A percentile compares a stretch with the other conserved stretches of the same genome.
These are phyloP conservation scores for Pyrenula massariospora DNA, from an alignment of 495 filamentous ascomycete genomes.

Conservation along the genomic window DNA sequence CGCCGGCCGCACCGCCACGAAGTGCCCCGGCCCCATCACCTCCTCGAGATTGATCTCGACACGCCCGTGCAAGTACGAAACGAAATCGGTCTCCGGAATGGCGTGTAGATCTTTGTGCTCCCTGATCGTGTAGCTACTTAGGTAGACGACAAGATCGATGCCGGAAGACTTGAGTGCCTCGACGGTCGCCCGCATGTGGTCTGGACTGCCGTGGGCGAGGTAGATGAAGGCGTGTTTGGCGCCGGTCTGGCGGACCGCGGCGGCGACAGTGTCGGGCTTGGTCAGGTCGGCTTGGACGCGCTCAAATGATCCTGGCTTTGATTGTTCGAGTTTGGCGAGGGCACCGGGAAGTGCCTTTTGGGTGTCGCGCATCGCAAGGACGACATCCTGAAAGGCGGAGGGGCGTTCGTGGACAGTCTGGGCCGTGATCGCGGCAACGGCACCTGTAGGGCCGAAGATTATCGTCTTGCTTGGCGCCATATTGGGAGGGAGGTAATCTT, in stretches of 20 bases:
- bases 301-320: conserved; percentile 7
- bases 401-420: not conserved
- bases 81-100: conserved; percentile 1
- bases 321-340: conserved; percentile 1
- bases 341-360: not conserved
- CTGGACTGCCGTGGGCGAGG: conserved; percentile 7
- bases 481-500: not conserved
- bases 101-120: not conserved
- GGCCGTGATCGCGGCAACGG: not conserved
- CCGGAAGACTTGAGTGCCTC: conserved; percentile 14
- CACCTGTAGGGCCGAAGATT: not conserved
- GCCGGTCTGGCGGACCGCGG: conserved; percentile 10
- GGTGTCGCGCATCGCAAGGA: not conserved
- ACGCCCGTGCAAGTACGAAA: conserved; percentile 6
- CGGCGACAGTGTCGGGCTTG: conserved; percentile 12
- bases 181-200: conserved; percentile 15
- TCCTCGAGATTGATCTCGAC: conserved; percentile 10
- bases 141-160: conserved; percentile 8
- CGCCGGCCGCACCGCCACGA: conserved; percentile 5
- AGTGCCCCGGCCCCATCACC: conserved; percentile 8
- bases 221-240: conserved; percentile 23
- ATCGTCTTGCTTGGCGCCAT: not conserved
- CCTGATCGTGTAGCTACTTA: conserved; percentile 9
- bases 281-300: conserved; percentile 19
- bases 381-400: not conserved